Evolutionary conservation across 371 early-diverging fungal species (phyloP), one percentile per base, ranked within the genome.

Genomic region (Encephalitozoon romaleae): DNA sequence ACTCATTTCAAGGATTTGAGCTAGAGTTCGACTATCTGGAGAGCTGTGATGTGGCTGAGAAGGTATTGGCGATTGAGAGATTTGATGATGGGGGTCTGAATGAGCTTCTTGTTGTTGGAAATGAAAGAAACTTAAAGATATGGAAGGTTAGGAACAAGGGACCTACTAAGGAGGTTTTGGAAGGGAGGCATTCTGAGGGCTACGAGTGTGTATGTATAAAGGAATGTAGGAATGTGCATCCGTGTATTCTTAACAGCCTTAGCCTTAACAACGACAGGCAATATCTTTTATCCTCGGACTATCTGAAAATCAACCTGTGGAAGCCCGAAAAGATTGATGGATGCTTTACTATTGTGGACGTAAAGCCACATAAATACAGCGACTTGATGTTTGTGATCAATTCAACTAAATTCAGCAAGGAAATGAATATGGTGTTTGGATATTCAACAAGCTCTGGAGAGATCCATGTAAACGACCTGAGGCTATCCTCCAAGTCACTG

Each of bases 21-120:
- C 92, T 95, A 38, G 95, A 95, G 87, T 96, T 98, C 81, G 99
- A 98, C 86, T 96, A 95, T 84, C 88, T 98, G 70, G 95, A 96
- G 87, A 93, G 92, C 87, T 88, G 95, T 84, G 96, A 96, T 83
- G 95, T 98, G 72, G 93, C 95, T 83, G 98, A 98, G 81, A 95
- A 95, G 85, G 95, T 98, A 85, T 95, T 95, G 86, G 92, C 94
- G 82, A 95, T 98, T 81, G 91, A 93, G 76, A 94, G 95, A 93
- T 91, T 79, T 9, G 70, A 77, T 12, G 51, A 53, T 30, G 83
- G 83, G 12, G 76, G 71, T 3, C 65, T 74, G 18, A 53, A 74
- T 9, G 54, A 77, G 39, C 64, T 74, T 15, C 34, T 80, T 23
- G 34, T 79, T 39, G 71, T 76, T 47, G 70, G 72, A 11, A 85